Evolutionary conservation across 306 rosid species (phyloP).

Genomic region (Elaeagnus macrophylla): DNA sequence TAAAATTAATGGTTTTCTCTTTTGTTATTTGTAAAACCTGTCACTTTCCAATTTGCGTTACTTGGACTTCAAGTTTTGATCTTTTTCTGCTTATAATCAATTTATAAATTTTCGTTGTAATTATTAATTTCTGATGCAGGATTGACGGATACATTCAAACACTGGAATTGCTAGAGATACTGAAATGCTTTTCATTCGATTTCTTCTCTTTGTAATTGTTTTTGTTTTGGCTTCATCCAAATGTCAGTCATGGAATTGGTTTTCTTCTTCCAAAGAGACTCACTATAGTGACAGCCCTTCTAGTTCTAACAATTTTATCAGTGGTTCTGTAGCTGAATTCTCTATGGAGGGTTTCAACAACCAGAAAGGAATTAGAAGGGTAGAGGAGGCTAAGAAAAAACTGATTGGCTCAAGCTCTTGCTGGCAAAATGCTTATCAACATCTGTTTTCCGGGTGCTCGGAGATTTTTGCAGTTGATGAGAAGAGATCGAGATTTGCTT

Average conservation of each 20-base stretch:
- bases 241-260: slow-evolving; percentile 63
- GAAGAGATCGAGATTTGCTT: slow-evolving; percentile 66
- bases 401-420: slow-evolving; percentile 46
- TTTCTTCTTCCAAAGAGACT: slow-evolving; percentile 33
- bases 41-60: slow-evolving; percentile 1
- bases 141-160: neutral
- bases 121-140: slow-evolving; percentile 14
- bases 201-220: slow-evolving; percentile 21
- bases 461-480: slow-evolving; percentile 55
- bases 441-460: slow-evolving; percentile 64
- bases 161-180: neutral
- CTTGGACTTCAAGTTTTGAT: slow-evolving; percentile 31
- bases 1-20: neutral
- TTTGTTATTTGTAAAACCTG: neutral
- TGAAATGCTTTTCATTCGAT: slow-evolving; percentile 26
- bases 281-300: slow-evolving; percentile 18
- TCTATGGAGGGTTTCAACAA: slow-evolving; percentile 45
- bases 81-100: neutral
- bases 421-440: slow-evolving; percentile 60
- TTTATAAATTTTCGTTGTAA: neutral
- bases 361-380: slow-evolving; percentile 34
- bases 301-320: slow-evolving; percentile 3
- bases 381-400: slow-evolving; percentile 48
- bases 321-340: slow-evolving; percentile 45
- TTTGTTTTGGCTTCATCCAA: slow-evolving; percentile 14